Percentiles rank a stretch among this genome's conserved stretches.
phyloP scores from a whole-genome alignment of 2,329 filamentous ascomycete species.

The Cryoendolithus antarcticus region DNA sequence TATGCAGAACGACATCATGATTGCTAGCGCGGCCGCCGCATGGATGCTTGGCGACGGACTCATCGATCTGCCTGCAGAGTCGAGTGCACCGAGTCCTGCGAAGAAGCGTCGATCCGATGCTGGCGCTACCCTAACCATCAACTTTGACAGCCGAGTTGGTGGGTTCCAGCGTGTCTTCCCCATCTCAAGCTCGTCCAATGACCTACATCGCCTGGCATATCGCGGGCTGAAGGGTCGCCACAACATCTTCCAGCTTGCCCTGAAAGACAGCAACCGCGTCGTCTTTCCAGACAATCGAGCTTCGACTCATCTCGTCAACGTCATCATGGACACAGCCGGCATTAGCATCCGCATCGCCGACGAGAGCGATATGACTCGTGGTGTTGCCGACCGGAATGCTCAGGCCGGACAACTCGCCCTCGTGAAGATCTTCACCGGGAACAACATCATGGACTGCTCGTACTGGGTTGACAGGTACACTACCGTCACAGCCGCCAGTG shows the following conservation, averaged over 20 bases:
- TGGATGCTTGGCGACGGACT: conserved; percentile 14
- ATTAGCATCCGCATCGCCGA: conserved; percentile 9
- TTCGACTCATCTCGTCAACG: conserved; percentile 1
- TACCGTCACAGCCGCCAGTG: conserved; percentile 8
- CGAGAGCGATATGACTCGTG: conserved; percentile 4
- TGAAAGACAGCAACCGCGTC: conserved; percentile 2
- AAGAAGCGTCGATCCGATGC: too few species aligned
- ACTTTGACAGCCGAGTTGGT: too few species aligned
- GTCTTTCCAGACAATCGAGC: background rate
- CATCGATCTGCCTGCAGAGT: background rate
- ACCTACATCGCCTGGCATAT: conserved; percentile 19
- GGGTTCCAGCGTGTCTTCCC: too few species aligned
- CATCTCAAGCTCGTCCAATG: background rate
- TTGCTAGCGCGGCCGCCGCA: conserved; percentile 12
- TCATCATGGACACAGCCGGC: conserved; percentile 5
- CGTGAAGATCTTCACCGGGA: conserved; percentile 10
- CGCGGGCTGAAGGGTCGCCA: conserved; percentile 17
- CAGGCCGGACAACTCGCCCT: conserved; percentile 4
- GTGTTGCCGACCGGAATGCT: background rate
- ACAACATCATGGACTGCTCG: conserved; percentile 5
- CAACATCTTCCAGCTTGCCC: conserved; percentile 15
- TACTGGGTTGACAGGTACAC: conserved; percentile 17
- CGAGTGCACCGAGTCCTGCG: too few species aligned
- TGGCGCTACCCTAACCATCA: too few species aligned
- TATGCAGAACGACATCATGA: conserved; percentile 12